A percentile compares a stretch with the other conserved stretches of the same genome.
phyloP scores from a whole-genome alignment of 2,329 filamentous ascomycete species.

The Botrytis sinoallii region DNA sequence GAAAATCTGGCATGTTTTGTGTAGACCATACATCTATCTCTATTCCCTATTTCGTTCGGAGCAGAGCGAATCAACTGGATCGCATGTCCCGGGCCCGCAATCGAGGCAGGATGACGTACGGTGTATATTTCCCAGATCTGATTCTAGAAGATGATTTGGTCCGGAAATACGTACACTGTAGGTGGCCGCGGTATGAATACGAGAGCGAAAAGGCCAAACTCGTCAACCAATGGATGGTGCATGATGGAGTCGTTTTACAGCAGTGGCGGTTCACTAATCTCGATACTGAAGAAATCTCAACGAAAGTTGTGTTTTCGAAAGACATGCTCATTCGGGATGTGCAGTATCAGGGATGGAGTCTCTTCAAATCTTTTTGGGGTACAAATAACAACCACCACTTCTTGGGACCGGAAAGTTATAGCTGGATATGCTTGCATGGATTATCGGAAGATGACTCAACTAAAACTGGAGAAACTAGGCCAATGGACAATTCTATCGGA shows the following conservation, averaged over 20 bases:
- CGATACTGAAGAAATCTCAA: neutral
- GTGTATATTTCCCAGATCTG: neutral
- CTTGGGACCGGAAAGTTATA: neutral
- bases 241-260: neutral
- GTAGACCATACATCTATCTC: neutral
- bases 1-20: neutral
- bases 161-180: neutral
- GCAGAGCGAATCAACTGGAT: fast-evolving
- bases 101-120: fast-evolving
- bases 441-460: too few species aligned
- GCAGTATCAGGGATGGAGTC: fast-evolving
- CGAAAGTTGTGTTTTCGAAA: neutral
- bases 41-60: fast-evolving
- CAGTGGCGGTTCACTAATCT: neutral
- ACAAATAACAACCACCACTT: neutral
- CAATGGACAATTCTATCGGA: neutral
- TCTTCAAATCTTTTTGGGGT: fast-evolving
- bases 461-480: too few species aligned
- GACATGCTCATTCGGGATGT: fast-evolving
- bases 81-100: neutral
- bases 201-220: neutral
- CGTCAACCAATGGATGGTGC: neutral
- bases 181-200: neutral
- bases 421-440: neutral
- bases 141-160: neutral